Evolutionary conservation across 176 grass and related monocot species (phyloP), one percentile per base, ranked within the genome.

Genomic region (Melocanna baccifera): DNA sequence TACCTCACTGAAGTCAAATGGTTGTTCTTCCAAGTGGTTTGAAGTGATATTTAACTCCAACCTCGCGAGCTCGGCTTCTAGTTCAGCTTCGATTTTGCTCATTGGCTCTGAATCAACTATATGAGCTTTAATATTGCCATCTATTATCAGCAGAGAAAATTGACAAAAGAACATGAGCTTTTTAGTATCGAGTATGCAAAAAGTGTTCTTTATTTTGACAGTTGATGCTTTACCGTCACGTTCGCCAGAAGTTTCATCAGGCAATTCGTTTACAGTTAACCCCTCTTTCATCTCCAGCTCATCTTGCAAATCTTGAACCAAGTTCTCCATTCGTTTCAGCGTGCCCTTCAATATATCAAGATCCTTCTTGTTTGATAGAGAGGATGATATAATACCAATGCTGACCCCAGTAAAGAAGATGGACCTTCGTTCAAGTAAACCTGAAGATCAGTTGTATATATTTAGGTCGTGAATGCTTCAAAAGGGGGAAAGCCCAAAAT

Each of bases 261-360:
- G 70, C 73, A 98, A 64, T 86, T 94, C 96, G 61, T 98, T 82
- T 66, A 98, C 96, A 9, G 87, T 94, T 69, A 98, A 68, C 43
- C 83, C 90, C 39, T 98, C 93, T 77, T 93, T 98, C 93, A 98
- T 91, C 63, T 98, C 93, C 29, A 98, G 69, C 76, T 98, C 96
- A 71, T 98, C 96, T 62, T 98, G 93, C 71, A 98, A 90, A 98
- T 95, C 96, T 80, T 92, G 93, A 89, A 95, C 91, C 89, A 98
- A 87, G 63, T 93, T 92, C 72, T 98, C 91, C 73, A 87, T 90
- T 78, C 37, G 79, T 61, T 90, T 94, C 76, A 98, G 69, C 34
- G 85, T 90, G 65, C 83, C 73, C 39, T 89, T 98, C 81, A 95
- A 64, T 7, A 67, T 86, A 66, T 95, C 87, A 78, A 92, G 69